Conservation (phyloP, 257 asterid species). For the Capsicum baccatum region DNA sequence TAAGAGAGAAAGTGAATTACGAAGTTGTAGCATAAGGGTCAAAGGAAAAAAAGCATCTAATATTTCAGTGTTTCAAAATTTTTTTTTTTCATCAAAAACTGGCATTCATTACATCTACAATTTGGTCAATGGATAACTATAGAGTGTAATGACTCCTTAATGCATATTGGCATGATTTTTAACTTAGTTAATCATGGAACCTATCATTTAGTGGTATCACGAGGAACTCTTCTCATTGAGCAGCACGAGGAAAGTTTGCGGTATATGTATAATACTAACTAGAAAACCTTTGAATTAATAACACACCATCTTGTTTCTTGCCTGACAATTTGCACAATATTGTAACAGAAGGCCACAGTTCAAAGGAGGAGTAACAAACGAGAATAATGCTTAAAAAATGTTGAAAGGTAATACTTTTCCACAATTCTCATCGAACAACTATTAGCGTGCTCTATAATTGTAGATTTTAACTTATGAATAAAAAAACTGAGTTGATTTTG, state of each 20-base stretch:
- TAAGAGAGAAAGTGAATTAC: not conserved
- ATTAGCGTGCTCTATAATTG: not conserved
- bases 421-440: not conserved
- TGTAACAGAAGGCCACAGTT: not conserved
- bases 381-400: not conserved
- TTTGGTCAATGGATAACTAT: not conserved
- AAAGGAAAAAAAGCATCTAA: not conserved
- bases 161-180: not conserved
- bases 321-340: not conserved
- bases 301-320: not conserved
- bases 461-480: not conserved
- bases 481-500: not conserved
- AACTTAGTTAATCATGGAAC: not conserved
- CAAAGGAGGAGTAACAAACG: not conserved
- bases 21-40: not conserved
- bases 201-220: not conserved
- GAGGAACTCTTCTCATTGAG: no score
- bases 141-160: not conserved
- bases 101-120: not conserved
- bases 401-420: not conserved
- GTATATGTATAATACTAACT: not conserved
- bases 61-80: not conserved
- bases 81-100: not conserved
- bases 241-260: not conserved
- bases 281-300: not conserved